phyloP scores from a whole-genome alignment of 768 basidiomycete species.

The Rhodotorula sphaerocarpa region DNA sequence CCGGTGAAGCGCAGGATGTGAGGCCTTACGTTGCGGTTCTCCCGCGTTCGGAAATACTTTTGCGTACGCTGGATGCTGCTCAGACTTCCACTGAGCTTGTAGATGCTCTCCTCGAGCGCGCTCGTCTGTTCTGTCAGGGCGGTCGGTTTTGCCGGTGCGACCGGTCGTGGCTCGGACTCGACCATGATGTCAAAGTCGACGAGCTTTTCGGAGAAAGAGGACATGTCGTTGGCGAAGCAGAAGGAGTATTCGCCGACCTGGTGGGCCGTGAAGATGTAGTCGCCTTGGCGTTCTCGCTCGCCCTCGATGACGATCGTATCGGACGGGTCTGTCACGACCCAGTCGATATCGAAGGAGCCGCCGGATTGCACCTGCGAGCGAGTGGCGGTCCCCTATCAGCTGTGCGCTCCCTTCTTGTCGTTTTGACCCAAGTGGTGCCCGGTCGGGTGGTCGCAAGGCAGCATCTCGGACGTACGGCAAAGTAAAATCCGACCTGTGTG shows the following conservation, averaged over 20 bases:
- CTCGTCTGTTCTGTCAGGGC: constrained; percentile 88
- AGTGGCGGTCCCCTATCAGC: too few relatives aligned
- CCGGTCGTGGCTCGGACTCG: constrained; percentile 86
- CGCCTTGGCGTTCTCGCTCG: constrained; percentile 80
- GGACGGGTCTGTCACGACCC: constrained; percentile 80
- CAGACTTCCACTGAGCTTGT: constrained; percentile 76
- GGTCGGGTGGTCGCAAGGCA: neutral
- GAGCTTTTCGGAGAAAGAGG: constrained; percentile 84
- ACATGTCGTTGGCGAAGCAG: constrained; percentile 98
- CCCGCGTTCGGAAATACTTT: constrained; percentile 55
- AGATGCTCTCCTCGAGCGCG: constrained; percentile 89
- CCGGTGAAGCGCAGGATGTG: neutral
- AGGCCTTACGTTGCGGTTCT: constrained; percentile 30
- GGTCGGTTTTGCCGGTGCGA: constrained; percentile 76
- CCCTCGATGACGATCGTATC: constrained; percentile 83
- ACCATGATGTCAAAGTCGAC: constrained; percentile 95
- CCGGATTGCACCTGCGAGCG: constrained; percentile 77
- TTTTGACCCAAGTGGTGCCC: too few relatives aligned
- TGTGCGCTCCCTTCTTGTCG: neutral
- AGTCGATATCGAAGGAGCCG: constrained; percentile 93
- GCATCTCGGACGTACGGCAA: constrained; percentile 60
- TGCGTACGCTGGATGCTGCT: constrained; percentile 85
- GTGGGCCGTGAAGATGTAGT: constrained; percentile 94
- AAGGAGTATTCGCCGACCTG: constrained; percentile 57
- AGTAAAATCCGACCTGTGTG: constrained; percentile 69